These are phyloP conservation scores for Termitomyces sp. DNA, from an alignment of 768 basidiomycete species.

Conservation along the genomic window DNA sequence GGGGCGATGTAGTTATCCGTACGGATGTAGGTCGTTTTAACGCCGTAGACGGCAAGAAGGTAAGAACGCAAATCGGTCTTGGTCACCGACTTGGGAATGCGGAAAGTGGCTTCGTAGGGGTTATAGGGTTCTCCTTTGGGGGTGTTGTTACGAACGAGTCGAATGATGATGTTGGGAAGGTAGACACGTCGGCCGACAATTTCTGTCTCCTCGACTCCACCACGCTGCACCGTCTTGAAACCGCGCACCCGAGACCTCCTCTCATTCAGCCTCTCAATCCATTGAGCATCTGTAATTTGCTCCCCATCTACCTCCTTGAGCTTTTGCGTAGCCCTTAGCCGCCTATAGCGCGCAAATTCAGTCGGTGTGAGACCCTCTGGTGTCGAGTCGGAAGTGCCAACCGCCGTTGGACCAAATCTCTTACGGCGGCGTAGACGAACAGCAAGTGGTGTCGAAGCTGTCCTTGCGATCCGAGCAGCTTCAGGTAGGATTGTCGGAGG, in stretches of 20 bases:
- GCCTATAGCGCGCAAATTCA: conserved; percentile 59
- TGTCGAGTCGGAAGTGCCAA: conserved; percentile 43
- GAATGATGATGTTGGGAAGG: conserved; percentile 84
- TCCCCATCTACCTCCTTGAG: conserved; percentile 33
- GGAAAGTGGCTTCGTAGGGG: conserved; percentile 93
- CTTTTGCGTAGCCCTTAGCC: conserved; percentile 51
- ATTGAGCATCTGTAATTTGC: conserved; percentile 50
- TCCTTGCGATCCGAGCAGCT: conserved; percentile 51
- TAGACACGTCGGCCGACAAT: conserved; percentile 83
- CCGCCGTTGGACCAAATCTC: conserved; percentile 32
- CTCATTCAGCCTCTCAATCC: conserved; percentile 53
- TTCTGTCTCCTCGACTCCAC: conserved; percentile 37
- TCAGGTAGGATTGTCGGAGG: conserved; percentile 30
- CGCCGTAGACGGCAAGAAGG: conserved; percentile 79
- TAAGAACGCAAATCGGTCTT: conserved; percentile 92
- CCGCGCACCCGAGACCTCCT: conserved; percentile 69
- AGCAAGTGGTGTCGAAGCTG: conserved; percentile 68
- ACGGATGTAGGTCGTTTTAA: conserved; percentile 89
- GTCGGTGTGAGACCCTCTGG: conserved; percentile 60
- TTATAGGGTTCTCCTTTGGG: conserved; percentile 79
- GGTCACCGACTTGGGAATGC: conserved; percentile 83
- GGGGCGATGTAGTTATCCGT: conserved; percentile 87
- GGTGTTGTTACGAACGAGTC: conserved; percentile 81
- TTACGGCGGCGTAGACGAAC: conserved; percentile 68
- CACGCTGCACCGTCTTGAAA: conserved; percentile 37